Evolutionary conservation across 169 alveolate genomes (phyloP).

Genomic region (Cryptosporidium ubiquitum): DNA sequence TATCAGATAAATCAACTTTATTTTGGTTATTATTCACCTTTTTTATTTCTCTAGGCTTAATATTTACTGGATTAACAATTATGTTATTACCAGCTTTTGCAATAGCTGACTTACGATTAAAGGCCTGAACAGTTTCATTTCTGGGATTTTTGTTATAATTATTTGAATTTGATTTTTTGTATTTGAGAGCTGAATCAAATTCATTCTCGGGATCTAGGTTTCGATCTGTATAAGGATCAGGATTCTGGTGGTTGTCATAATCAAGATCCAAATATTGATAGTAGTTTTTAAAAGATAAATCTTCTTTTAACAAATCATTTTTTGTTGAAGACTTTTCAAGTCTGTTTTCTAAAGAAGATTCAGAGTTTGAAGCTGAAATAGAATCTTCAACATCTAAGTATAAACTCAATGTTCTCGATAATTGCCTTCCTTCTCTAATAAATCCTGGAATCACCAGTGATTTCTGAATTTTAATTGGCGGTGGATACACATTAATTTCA

Average conservation of each 20-base stretch:
- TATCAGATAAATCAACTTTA: neutral
- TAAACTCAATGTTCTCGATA: conserved; percentile 55
- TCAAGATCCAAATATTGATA: neutral
- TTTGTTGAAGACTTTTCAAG: neutral
- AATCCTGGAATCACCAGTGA: conserved; percentile 55
- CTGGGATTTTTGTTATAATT: neutral
- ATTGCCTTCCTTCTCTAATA: conserved; percentile 47
- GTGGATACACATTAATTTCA: conserved; percentile 18
- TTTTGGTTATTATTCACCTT: neutral
- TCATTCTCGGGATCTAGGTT: neutral
- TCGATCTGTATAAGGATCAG: neutral
- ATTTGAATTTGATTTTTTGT: neutral
- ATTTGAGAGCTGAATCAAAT: neutral
- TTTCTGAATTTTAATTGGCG: conserved; percentile 33
- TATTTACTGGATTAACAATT: conserved; percentile 1
- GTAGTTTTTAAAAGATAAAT: neutral
- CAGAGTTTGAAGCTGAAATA: neutral
- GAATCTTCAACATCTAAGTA: neutral
- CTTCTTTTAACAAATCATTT: neutral
- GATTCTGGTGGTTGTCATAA: neutral
- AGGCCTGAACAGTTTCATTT: neutral
- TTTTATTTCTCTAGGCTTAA: neutral
- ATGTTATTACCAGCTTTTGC: neutral
- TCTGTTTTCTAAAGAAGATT: neutral
- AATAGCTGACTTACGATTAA: neutral